Evolutionary conservation across 2,329 filamentous ascomycete genomes (phyloP), one percentile per base, ranked within the genome.

Genomic region (Aspergillus persii): DNA sequence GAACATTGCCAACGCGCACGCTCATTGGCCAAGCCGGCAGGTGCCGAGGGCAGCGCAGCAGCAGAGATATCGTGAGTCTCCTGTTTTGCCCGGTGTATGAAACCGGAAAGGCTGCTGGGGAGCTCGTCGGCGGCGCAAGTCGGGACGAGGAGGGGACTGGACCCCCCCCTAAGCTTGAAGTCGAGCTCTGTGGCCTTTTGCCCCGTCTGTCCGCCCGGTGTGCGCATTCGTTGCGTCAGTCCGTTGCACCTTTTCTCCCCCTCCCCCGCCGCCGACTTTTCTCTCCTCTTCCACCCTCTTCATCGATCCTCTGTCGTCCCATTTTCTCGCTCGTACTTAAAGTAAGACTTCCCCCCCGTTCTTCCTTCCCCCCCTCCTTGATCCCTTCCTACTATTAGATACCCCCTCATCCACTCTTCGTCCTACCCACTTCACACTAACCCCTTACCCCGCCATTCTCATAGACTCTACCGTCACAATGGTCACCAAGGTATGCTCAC

Each of bases 31-130:
- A 61, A 58, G 47, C 57, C 61, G 68, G 66, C 59, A 71, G 67
- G 63, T 71, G 62, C 63, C 67, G 69, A 70, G 66, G 67, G 63
- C 47, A 41, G 36, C 11, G 15, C 12, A 18, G 36, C 36, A n/a
- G 23, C 36, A 52, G 59, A 70, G 66, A 74, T 71, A 73, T 71
- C 69, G 71, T 74, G 67, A 66, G 51, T 66, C 68, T 75, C 74
- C 74, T 76, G 74, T 69, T 75, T 77, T 74, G 69, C 72, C 74
- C 74, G 75, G 74, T 76, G 72, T 72, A 71, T 74, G 72, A 76
- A 75, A 76, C 73, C 72, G 73, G 74, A 74, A 74, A 74, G 64
- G 66, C 66, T 67, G 65, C 62, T 68, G 63, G 63, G 63, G 60
- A 68, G 54, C 61, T 66, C 60, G 55, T 58, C 54, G 64, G 65